Evolutionary conservation across 1,284 basidiomycete genomes (phyloP).

Genomic region (Ceratobasidium sp.): DNA sequence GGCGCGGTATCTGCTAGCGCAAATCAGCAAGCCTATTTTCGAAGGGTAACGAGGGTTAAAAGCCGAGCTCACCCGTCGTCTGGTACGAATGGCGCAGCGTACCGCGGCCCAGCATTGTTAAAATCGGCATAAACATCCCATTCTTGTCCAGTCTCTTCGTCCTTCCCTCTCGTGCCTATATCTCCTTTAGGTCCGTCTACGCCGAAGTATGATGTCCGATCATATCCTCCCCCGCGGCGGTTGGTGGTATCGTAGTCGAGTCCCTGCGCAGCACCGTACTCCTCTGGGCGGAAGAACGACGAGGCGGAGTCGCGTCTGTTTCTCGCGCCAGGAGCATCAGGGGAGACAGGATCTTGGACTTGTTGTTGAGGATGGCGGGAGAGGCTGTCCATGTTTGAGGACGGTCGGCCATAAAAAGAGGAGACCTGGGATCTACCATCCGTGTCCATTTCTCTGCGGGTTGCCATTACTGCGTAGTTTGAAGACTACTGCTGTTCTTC

Average conservation of each 20-base stretch:
- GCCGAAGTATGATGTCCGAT: constrained; percentile 38
- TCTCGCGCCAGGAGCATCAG: background rate
- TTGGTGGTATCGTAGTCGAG: constrained; percentile 27
- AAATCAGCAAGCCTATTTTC: background rate
- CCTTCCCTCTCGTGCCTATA: constrained; percentile 54
- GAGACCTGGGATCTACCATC: constrained; percentile 32
- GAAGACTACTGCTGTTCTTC: background rate
- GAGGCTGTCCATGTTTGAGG: constrained; percentile 28
- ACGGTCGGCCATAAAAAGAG: constrained; percentile 41
- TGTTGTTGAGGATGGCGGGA: constrained; percentile 16
- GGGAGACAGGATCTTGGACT: too few relatives aligned
- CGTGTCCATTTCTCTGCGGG: constrained; percentile 22
- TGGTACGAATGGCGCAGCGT: constrained; percentile 64
- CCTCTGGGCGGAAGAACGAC: constrained; percentile 40
- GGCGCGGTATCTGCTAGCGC: constrained; percentile 54
- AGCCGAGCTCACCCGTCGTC: constrained; percentile 54
- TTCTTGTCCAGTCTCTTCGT: constrained; percentile 58
- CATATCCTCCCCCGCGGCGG: constrained; percentile 40
- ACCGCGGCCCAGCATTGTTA: constrained; percentile 87
- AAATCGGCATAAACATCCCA: constrained; percentile 94
- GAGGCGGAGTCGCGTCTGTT: constrained; percentile 40
- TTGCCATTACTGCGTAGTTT: constrained; percentile 8
- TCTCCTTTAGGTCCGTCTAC: constrained; percentile 43
- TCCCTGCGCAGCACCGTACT: constrained; percentile 22
- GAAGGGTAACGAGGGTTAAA: background rate